Percentiles rank a stretch among this genome's conserved stretches.
Conservation (phyloP, 1,284 basidiomycete genomes). For the Papiliotrema flavescens region DNA sequence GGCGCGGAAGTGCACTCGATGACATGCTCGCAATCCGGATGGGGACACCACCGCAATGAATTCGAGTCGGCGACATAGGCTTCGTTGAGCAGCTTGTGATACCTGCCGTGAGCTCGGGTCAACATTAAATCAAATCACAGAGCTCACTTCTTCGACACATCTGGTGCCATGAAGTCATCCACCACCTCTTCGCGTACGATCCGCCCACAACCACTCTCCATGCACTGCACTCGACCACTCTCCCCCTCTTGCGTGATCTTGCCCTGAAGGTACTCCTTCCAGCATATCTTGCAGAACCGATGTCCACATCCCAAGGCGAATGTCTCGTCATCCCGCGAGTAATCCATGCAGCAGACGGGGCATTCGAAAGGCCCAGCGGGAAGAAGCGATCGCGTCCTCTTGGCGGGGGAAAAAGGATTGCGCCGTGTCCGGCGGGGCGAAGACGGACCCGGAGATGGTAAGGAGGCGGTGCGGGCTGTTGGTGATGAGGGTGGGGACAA, state of each 20-base stretch:
- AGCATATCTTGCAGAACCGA: slow-evolving; percentile 80
- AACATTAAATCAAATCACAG: no score
- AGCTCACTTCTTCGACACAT: slow-evolving; percentile 50
- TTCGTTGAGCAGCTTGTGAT: slow-evolving; percentile 80
- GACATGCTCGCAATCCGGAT: slow-evolving; percentile 68
- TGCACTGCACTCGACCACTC: slow-evolving; percentile 75
- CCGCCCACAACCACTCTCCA: slow-evolving; percentile 82
- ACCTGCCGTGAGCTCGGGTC: slow-evolving; percentile 54
- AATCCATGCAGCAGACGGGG: slow-evolving; percentile 85
- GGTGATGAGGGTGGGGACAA: slow-evolving; percentile 48
- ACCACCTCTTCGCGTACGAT: slow-evolving; percentile 59
- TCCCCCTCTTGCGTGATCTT: slow-evolving; percentile 92
- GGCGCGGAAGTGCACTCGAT: slow-evolving; percentile 80
- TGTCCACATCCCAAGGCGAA: slow-evolving; percentile 73
- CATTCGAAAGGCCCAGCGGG: slow-evolving; percentile 65
- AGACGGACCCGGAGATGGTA: slow-evolving; percentile 29
- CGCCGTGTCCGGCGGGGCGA: slow-evolving; percentile 32
- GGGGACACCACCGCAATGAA: slow-evolving; percentile 87
- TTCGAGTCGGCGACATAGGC: slow-evolving; percentile 85
- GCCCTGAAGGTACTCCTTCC: slow-evolving; percentile 74
- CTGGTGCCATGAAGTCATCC: slow-evolving; percentile 48
- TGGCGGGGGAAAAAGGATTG: slow-evolving; percentile 44
- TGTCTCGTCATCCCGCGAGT: slow-evolving; percentile 51
- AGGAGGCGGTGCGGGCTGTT: slow-evolving; percentile 24
- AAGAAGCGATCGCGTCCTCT: slow-evolving; percentile 50